Conservation (phyloP, 2,329 filamentous ascomycete species). For the Oidium heveae region DNA sequence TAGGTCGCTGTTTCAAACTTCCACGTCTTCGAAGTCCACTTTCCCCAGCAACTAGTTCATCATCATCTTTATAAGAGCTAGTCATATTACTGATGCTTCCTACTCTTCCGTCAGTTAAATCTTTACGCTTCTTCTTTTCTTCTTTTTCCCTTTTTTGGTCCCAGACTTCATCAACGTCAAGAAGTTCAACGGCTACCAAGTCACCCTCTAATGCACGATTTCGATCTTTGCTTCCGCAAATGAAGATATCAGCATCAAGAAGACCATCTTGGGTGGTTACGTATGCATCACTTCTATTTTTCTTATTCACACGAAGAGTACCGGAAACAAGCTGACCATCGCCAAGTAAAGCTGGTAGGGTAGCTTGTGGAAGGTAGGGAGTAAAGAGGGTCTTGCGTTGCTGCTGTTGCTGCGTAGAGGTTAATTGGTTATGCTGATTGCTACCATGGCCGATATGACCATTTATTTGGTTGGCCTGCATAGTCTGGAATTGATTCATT, state of each 20-base stretch:
- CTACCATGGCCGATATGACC: slow-evolving; percentile 43
- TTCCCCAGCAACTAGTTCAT: slow-evolving; percentile 36
- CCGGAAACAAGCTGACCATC: slow-evolving; percentile 90
- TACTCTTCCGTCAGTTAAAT: slow-evolving; percentile 75
- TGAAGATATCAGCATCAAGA: slow-evolving; percentile 94
- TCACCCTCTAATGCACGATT: slow-evolving; percentile 94
- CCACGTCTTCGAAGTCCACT: slow-evolving; percentile 78
- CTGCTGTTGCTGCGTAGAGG: slow-evolving; percentile 55
- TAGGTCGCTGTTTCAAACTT: slow-evolving; percentile 85
- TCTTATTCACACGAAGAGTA: slow-evolving; percentile 96
- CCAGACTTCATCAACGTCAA: slow-evolving; percentile 98
- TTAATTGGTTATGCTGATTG: slow-evolving; percentile 44
- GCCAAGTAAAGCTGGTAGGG: slow-evolving; percentile 64
- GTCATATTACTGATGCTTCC: slow-evolving; percentile 48
- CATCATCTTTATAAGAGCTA: slow-evolving; percentile 26
- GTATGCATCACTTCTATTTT: slow-evolving; percentile 96
- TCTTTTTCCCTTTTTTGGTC: slow-evolving; percentile 97
- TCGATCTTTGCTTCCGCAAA: slow-evolving; percentile 95
- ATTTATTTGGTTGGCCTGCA: slow-evolving; percentile 69
- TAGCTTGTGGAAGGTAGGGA: slow-evolving; percentile 87
- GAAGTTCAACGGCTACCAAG: slow-evolving; percentile 78
- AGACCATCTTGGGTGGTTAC: slow-evolving; percentile 73
- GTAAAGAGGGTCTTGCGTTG: slow-evolving; percentile 97
- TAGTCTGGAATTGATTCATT: slow-evolving; percentile 68
- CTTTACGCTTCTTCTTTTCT: slow-evolving; percentile 99